Evolutionary conservation across 2,329 filamentous ascomycete species (phyloP), one percentile per base, ranked within the genome.

Genomic region (Hymenoscyphus linearis): DNA sequence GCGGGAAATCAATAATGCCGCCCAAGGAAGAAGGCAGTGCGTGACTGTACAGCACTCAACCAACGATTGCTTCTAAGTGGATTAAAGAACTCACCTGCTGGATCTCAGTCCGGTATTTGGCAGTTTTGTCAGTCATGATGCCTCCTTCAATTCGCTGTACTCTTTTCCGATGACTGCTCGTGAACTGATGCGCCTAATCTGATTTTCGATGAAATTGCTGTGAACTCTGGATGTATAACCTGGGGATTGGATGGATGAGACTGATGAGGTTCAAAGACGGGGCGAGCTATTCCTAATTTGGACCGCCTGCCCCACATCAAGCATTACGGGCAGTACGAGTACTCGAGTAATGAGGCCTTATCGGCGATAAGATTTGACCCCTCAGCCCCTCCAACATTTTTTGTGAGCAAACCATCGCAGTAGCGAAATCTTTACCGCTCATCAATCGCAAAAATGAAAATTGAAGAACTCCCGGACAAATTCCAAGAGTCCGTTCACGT

Each of bases 91-190:
- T 78, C 74, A 93, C 90, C 89, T 96, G 93, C 77, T 96, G 95
- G 78, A 99, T 99, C 82, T 99, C 95, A 79, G 96, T 92, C 75
- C 93, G 87, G 76, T 98, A 99, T 77, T 97, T 98, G 76, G 84
- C 86, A 70, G 83, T 83, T 72, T 81, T 81, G 69, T 82, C 80
- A 55, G 81, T 78, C 66, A 81, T 76, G 72, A 80, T 81, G 64
- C 16, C 70, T 10, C 31, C 31, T 31, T 31, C 31, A 9, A 7
- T 50, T 7, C 44, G 18, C 7, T 25, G 18, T 25, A 18, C 22
- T 18, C 22, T 10, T 13, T 25, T 18, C 10, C 22, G 44, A 22
- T 9, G 22, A 4, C 18, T 25, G 22, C 13, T 50, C 44, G 31
- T 13, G 44, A 13, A 13, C 18, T 4, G 25, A 50, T 50, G 44